Conservation (phyloP, 495 filamentous ascomycete species). For the Annulohypoxylon maeteangense region DNA sequence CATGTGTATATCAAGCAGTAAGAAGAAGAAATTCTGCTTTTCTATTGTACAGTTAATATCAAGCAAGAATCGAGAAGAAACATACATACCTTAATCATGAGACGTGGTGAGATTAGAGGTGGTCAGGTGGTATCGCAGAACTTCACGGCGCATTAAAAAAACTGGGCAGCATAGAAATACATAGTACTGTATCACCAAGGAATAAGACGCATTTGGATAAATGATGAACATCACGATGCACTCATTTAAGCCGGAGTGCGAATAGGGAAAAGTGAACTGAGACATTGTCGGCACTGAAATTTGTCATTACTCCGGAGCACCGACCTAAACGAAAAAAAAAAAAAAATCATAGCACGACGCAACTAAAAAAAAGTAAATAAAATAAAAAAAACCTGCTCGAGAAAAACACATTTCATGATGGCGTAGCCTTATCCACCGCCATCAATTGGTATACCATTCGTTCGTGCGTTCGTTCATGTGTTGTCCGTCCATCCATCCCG, state of each 20-base stretch:
- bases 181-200: background rate
- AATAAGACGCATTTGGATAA: background rate
- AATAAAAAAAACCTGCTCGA: background rate
- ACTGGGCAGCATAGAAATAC: background rate
- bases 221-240: background rate
- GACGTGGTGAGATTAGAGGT: background rate
- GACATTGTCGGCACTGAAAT: conserved; percentile 1
- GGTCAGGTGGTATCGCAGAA: background rate
- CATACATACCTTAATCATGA: background rate
- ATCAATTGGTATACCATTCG: conserved; percentile 6
- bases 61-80: background rate
- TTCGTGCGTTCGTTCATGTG: background rate
- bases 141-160: background rate
- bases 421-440: background rate
- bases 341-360: background rate
- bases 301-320: conserved; percentile 22
- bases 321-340: conserved; percentile 4
- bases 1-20: conserved; percentile 56
- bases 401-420: background rate
- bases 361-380: no score
- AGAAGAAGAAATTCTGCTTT: background rate
- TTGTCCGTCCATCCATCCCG: conserved; percentile 11
- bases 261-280: background rate
- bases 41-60: background rate
- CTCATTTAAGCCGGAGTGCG: background rate